These are phyloP conservation scores for Lentinula sp. DNA, from an alignment of 768 basidiomycete species.

Conservation along the genomic window DNA sequence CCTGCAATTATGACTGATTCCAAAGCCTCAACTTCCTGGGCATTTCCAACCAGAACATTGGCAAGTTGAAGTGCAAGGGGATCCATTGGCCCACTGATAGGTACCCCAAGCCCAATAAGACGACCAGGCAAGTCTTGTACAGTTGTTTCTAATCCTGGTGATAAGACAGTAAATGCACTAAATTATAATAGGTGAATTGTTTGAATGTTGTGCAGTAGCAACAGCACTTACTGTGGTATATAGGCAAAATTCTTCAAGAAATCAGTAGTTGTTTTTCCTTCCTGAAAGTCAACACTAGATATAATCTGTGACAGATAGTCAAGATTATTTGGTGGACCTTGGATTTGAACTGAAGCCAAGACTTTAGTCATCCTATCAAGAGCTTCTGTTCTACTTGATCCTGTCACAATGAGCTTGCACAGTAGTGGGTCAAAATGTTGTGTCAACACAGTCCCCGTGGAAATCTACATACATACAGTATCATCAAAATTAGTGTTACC, in stretches of 20 bases:
- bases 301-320: slow-evolving; percentile 43
- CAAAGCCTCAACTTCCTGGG: slow-evolving; percentile 40
- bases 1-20: slow-evolving; percentile 47
- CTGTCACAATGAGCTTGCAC: slow-evolving; percentile 54
- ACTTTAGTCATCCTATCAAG: slow-evolving; percentile 32
- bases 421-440: slow-evolving; percentile 54
- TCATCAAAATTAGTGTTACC: background rate
- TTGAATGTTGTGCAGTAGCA: background rate
- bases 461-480: slow-evolving; percentile 26
- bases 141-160: slow-evolving; percentile 49
- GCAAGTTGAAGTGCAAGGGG: slow-evolving; percentile 45
- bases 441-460: slow-evolving; percentile 44
- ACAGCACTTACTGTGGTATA: slow-evolving; percentile 27
- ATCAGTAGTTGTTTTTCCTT: slow-evolving; percentile 40
- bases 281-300: slow-evolving; percentile 27
- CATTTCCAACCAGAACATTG: slow-evolving; percentile 55
- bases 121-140: slow-evolving; percentile 57
- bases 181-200: background rate
- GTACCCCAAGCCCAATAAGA: slow-evolving; percentile 48
- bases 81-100: slow-evolving; percentile 63
- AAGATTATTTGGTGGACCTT: slow-evolving; percentile 58
- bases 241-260: slow-evolving; percentile 42
- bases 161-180: slow-evolving; percentile 48
- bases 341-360: slow-evolving; percentile 33
- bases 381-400: slow-evolving; percentile 37